A percentile compares a stretch with the other conserved stretches of the same genome.
Evolutionary conservation across 768 basidiomycete species (phyloP).

Genomic region (Floccularia luteovirens): DNA sequence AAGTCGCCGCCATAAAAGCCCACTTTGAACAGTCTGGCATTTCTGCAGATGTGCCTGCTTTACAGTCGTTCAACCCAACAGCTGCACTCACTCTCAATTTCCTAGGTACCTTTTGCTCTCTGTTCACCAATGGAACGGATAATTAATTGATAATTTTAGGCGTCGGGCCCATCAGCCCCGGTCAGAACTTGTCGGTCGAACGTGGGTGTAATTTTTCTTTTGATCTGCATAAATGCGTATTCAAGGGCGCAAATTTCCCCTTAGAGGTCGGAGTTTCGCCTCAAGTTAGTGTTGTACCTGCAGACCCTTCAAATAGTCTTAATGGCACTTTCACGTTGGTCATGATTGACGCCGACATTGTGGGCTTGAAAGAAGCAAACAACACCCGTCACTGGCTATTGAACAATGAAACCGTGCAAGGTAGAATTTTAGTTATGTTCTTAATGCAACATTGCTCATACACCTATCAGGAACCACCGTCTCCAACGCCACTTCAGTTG

Average conservation of each 20-base stretch:
- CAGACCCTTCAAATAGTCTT: slow-evolving; percentile 37
- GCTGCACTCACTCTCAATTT: slow-evolving; percentile 51
- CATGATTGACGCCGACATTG: slow-evolving; percentile 70
- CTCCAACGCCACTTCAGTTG: slow-evolving; percentile 32
- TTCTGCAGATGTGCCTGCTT: slow-evolving; percentile 56
- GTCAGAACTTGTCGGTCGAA: slow-evolving; percentile 47
- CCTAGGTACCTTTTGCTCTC: slow-evolving; percentile 17
- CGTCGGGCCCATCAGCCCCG: slow-evolving; percentile 43
- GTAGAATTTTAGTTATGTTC: slow-evolving; percentile 17
- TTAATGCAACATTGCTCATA: not conserved
- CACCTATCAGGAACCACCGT: slow-evolving; percentile 23
- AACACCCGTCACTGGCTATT: slow-evolving; percentile 80
- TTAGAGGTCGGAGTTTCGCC: slow-evolving; percentile 57
- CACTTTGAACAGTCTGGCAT: slow-evolving; percentile 56
- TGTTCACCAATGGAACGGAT: not conserved
- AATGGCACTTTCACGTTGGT: slow-evolving; percentile 53
- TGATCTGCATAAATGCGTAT: too few species aligned
- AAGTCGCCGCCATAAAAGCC: slow-evolving; percentile 55
- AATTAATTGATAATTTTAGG: slow-evolving; percentile 16
- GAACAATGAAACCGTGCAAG: slow-evolving; percentile 47
- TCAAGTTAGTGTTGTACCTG: slow-evolving; percentile 40
- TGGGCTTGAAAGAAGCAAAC: slow-evolving; percentile 58
- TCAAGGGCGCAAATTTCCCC: too few species aligned
- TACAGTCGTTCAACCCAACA: slow-evolving; percentile 50
- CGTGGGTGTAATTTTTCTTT: slow-evolving; percentile 31